Evolutionary conservation across 805 yeast genomes (phyloP).

Genomic region (Zygotorulaspora sp.): DNA sequence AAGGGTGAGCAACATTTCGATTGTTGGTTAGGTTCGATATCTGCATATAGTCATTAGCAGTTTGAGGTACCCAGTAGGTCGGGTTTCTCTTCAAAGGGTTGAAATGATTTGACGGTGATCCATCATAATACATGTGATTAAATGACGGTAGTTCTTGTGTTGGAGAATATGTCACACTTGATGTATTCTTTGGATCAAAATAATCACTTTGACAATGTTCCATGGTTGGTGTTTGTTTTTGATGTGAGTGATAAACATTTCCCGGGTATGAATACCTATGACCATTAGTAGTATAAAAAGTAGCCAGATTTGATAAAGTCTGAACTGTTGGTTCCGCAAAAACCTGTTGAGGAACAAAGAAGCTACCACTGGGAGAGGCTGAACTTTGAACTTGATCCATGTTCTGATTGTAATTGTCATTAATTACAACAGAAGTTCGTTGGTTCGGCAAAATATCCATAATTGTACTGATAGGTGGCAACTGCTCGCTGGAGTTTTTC

Average conservation of each 20-base stretch:
- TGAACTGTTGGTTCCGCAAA: slow-evolving; percentile 21
- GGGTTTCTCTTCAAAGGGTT: neutral
- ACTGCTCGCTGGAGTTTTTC: slow-evolving; percentile 6
- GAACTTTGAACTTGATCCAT: neutral
- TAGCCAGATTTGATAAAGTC: slow-evolving; percentile 25
- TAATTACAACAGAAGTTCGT: slow-evolving; percentile 4
- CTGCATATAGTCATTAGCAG: neutral
- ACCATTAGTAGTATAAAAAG: slow-evolving; percentile 27
- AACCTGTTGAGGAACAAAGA: slow-evolving; percentile 2
- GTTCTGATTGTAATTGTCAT: neutral
- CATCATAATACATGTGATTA: neutral
- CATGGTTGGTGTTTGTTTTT: slow-evolving; percentile 1
- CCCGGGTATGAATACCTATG: slow-evolving; percentile 28
- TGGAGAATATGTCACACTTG: neutral
- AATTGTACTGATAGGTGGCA: slow-evolving; percentile 20
- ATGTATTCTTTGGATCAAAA: slow-evolving; percentile 3
- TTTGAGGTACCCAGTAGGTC: neutral
- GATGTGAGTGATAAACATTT: slow-evolving; percentile 9
- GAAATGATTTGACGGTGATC: neutral
- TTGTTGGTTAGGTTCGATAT: neutral
- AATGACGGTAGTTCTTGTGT: slow-evolving; percentile 2
- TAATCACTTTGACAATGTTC: neutral
- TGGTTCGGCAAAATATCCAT: slow-evolving; percentile 12
- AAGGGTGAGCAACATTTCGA: neutral
- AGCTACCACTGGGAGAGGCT: neutral